phyloP scores from a whole-genome alignment of 148 eudicot genomes.

The Pouteria glomerata region DNA sequence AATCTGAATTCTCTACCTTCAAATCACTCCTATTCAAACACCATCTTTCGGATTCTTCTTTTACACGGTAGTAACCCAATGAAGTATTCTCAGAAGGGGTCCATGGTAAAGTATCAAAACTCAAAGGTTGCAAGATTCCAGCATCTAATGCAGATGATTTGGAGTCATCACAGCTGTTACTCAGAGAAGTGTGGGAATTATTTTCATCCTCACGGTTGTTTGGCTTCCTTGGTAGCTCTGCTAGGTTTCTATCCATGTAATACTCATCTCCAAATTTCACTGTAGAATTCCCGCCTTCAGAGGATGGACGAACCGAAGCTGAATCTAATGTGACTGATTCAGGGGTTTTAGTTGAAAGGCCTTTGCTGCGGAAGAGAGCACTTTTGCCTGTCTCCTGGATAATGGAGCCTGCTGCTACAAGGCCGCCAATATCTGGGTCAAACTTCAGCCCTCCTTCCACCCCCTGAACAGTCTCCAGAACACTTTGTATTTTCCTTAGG shows the following conservation, averaged over 20 bases:
- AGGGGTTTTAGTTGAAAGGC: background rate
- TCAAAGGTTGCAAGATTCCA: constrained; percentile 1
- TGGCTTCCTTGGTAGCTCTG: background rate
- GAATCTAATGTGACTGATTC: constrained; percentile 18
- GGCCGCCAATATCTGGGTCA: constrained; percentile 61
- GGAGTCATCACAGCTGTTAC: constrained; percentile 14
- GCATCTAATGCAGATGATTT: constrained; percentile 21
- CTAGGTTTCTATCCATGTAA: constrained; percentile 16
- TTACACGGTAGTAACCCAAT: constrained; percentile 10
- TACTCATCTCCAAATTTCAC: constrained; percentile 50
- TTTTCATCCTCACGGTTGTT: constrained; percentile 4
- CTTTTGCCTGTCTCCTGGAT: constrained; percentile 29
- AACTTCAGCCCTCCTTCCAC: constrained; percentile 83
- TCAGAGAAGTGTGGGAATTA: constrained; percentile 6
- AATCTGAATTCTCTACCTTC: constrained; percentile 23
- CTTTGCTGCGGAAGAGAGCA: constrained; percentile 22
- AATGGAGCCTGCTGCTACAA: constrained; percentile 53
- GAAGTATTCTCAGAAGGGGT: constrained; percentile 14
- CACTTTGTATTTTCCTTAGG: constrained; percentile 68
- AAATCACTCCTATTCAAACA: background rate
- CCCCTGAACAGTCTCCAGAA: constrained; percentile 83
- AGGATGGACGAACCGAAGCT: constrained; percentile 11
- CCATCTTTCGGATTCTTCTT: constrained; percentile 12
- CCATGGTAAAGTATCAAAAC: constrained; percentile 15
- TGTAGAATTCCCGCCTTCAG: constrained; percentile 19